phyloP scores from a whole-genome alignment of 73 alveolate species.

The Paramecium primaurelia region DNA sequence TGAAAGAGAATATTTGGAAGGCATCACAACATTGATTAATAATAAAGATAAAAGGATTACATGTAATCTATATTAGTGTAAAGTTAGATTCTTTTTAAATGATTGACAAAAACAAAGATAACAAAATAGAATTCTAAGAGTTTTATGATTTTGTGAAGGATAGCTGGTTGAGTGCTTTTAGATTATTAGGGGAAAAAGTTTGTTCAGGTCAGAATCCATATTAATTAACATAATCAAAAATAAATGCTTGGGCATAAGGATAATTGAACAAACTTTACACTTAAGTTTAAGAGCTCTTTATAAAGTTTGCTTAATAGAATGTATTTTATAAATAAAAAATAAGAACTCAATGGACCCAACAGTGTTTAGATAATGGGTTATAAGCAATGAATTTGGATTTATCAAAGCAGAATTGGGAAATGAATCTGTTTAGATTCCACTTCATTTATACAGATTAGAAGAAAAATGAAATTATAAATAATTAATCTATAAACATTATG shows the following conservation, averaged over 20 bases:
- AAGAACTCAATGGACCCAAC: not conserved
- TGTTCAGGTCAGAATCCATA: not conserved
- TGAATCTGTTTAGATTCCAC: not conserved
- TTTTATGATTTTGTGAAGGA: not conserved
- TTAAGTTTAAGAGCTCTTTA: not conserved
- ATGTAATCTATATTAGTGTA: not conserved
- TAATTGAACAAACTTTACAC: not conserved
- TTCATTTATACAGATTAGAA: constrained; percentile 14
- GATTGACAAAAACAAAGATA: not conserved
- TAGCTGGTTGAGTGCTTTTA: constrained; percentile 19
- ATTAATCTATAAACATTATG: not conserved
- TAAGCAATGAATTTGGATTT: not conserved
- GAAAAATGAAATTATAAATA: not conserved
- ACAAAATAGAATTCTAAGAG: not conserved
- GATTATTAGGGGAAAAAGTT: not conserved
- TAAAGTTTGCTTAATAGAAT: not conserved
- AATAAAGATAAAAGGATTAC: not conserved
- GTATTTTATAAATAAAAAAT: not conserved
- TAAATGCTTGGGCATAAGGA: constrained; percentile 27
- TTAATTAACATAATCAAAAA: constrained; percentile 1
- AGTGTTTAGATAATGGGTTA: constrained; percentile 8
- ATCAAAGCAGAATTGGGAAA: not conserved
- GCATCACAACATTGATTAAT: not conserved
- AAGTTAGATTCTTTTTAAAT: not conserved
- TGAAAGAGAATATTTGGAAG: not conserved